Evolutionary conservation across 305 asterid genomes (phyloP).

Genomic region (Fraxinus baroniana): DNA sequence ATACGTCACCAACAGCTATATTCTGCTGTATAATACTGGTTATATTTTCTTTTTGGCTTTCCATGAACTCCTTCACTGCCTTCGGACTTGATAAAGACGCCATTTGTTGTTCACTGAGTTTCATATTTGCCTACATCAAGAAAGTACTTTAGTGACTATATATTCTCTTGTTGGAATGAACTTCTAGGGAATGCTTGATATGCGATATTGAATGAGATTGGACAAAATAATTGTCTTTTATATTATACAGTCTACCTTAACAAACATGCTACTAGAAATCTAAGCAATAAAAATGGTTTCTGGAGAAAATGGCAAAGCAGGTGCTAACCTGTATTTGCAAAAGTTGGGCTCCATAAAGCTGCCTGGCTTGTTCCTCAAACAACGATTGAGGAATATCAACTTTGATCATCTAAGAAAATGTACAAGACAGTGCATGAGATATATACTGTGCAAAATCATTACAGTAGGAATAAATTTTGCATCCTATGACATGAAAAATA

Average conservation of each 20-base stretch:
- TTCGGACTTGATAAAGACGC: constrained; percentile 80
- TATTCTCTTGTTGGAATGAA: constrained; percentile 2
- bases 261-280: neutral
- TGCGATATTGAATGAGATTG: neutral
- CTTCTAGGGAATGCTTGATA: neutral
- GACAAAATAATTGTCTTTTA: neutral
- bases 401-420: constrained; percentile 63
- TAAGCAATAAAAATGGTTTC: neutral
- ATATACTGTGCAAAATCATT: neutral
- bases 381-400: constrained; percentile 82
- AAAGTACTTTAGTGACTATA: constrained; percentile 20
- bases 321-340: constrained; percentile 75
- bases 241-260: neutral
- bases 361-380: constrained; percentile 94
- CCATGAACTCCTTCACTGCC: constrained; percentile 77
- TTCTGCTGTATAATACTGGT: constrained; percentile 74
- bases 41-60: constrained; percentile 70
- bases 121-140: constrained; percentile 64
- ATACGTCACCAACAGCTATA: constrained; percentile 93
- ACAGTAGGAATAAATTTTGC: neutral
- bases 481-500: neutral
- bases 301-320: neutral
- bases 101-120: constrained; percentile 75
- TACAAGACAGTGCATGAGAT: constrained; percentile 19
- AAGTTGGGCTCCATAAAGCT: constrained; percentile 91